Evolutionary conservation across 768 basidiomycete species (phyloP), one percentile per base, ranked within the genome.

Genomic region (Pleurotus giganteus): DNA sequence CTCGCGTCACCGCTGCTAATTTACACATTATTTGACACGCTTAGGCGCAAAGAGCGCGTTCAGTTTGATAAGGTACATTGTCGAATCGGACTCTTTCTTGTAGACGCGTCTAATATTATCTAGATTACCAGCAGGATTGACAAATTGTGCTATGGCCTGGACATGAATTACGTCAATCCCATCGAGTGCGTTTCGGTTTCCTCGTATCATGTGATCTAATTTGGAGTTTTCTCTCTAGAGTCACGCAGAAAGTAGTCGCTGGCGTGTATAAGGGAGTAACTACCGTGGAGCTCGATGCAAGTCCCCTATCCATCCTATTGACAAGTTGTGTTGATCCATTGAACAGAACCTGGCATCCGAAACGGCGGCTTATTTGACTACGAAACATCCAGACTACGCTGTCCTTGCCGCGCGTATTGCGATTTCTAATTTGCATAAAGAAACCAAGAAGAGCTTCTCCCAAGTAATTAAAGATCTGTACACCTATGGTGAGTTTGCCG

Each of bases 401-500:
- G 86, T 98, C 57, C 91, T 99, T 59, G 97, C 97, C 4, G 97
- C 97, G 19, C 93, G 97, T 56, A 98, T 99, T 52, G 97, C 97
- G 54, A 94, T 99, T 64, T 98, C 96, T 46, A 99, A 98, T 68
- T 75, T 98, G 9, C 97, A 99, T 82, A 98, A 99, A 66, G 96
- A 99, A 74, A 98, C 97, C 15, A 98, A 94, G 77, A 98, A 98
- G 79, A 91, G 75, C 62, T 98, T 99, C 69, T 94, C 93, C 1
- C 82, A 86, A 57, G 96, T 99, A 59, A 81, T 99, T 65, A 84
- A 84, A 56, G 95, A 98, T 67, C 75, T 99, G 32, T 92, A 98
- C 69, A 75, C 82, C 43, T 98, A 95, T 75, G 76, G 94, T 94
- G 60, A 23, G 83, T 8, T 28, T 29, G 47, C 19, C 19, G 2